A percentile compares a stretch with the other conserved stretches of the same genome.
These are phyloP conservation scores for Fusarium sp. DNA, from an alignment of 2,329 filamentous ascomycete species.

Conservation along the genomic window DNA sequence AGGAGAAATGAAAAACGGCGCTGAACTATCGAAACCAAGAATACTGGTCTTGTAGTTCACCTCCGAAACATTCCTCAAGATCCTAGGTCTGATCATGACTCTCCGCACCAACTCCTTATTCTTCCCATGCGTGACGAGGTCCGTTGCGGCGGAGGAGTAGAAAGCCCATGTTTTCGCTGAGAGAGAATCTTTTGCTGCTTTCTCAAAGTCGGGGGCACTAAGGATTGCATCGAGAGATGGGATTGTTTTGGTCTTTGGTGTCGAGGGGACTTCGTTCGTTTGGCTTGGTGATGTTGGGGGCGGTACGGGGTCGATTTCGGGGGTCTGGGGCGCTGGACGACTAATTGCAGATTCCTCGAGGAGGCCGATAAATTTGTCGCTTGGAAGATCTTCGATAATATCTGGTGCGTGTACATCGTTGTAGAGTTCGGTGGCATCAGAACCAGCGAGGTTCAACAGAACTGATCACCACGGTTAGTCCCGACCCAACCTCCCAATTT, in stretches of 20 bases:
- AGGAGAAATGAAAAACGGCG: slow-evolving; percentile 73
- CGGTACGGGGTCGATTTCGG: neutral
- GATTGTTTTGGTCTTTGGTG: neutral
- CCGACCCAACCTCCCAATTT: fast-evolving
- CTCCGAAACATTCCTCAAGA: slow-evolving; percentile 66
- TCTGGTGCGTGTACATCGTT: slow-evolving; percentile 62
- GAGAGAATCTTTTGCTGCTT: slow-evolving; percentile 65
- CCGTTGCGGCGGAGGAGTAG: slow-evolving; percentile 74
- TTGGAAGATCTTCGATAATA: slow-evolving; percentile 56
- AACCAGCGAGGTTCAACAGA: slow-evolving; percentile 64
- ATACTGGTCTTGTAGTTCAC: slow-evolving; percentile 66
- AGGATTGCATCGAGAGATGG: slow-evolving; percentile 8
- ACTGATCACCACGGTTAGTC: slow-evolving; percentile 49
- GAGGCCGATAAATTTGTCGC: slow-evolving; percentile 61
- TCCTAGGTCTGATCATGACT: slow-evolving; percentile 70
- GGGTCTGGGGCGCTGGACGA: fast-evolving
- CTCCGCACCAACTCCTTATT: slow-evolving; percentile 67
- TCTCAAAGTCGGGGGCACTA: slow-evolving; percentile 64
- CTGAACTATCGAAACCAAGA: slow-evolving; percentile 61
- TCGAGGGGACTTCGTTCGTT: neutral
- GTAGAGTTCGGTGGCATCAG: slow-evolving; percentile 66
- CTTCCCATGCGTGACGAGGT: slow-evolving; percentile 64
- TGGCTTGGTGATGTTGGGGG: neutral
- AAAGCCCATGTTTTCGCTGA: slow-evolving; percentile 76
- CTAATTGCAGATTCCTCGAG: slow-evolving; percentile 52